phyloP scores from a whole-genome alignment of 495 filamentous ascomycete genomes.

The Penicillium arizonense region DNA sequence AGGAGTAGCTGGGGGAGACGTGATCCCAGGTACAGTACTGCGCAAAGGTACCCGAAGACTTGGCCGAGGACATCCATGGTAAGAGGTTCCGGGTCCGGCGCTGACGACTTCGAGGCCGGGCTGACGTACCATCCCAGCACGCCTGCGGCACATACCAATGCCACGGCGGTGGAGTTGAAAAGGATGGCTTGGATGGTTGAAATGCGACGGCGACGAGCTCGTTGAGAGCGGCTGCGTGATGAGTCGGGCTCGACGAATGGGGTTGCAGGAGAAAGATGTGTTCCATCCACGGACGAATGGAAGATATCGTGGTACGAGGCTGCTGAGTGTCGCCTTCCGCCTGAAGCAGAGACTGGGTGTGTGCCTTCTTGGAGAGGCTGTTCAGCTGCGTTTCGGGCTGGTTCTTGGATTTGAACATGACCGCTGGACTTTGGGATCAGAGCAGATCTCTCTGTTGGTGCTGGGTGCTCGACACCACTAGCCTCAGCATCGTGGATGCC shows the following conservation, averaged over 20 bases:
- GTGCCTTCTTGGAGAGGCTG: constrained; percentile 6
- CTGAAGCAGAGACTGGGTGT: constrained; percentile 6
- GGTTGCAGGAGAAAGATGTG: constrained; percentile 77
- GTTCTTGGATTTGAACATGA: constrained; percentile 13
- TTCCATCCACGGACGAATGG: constrained; percentile 48
- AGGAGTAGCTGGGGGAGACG: constrained; percentile 86
- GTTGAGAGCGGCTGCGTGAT: constrained; percentile 10
- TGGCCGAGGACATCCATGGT: constrained; percentile 75
- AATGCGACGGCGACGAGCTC: constrained; percentile 21
- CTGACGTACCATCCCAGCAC: constrained; percentile 83
- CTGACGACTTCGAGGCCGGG: constrained; percentile 26
- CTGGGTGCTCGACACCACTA: constrained; percentile 10
- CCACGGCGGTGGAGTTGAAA: constrained; percentile 69
- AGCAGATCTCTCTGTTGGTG: constrained; percentile 32
- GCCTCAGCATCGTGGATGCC: constrained; percentile 12
- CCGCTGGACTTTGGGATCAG: constrained; percentile 29
- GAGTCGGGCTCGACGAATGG: constrained; percentile 54
- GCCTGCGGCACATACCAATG: constrained; percentile 79
- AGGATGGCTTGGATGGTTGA: constrained; percentile 57
- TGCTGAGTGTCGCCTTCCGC: constrained; percentile 27
- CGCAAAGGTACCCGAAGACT: constrained; percentile 83
- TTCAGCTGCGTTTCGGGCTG: constrained; percentile 2
- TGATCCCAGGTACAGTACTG: constrained; percentile 81
- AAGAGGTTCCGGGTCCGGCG: constrained; percentile 36
- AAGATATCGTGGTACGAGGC: constrained; percentile 33